A percentile compares a stretch with the other conserved stretches of the same genome.
Evolutionary conservation across 2,329 filamentous ascomycete genomes (phyloP).

Genomic region (Claviceps arundinis): DNA sequence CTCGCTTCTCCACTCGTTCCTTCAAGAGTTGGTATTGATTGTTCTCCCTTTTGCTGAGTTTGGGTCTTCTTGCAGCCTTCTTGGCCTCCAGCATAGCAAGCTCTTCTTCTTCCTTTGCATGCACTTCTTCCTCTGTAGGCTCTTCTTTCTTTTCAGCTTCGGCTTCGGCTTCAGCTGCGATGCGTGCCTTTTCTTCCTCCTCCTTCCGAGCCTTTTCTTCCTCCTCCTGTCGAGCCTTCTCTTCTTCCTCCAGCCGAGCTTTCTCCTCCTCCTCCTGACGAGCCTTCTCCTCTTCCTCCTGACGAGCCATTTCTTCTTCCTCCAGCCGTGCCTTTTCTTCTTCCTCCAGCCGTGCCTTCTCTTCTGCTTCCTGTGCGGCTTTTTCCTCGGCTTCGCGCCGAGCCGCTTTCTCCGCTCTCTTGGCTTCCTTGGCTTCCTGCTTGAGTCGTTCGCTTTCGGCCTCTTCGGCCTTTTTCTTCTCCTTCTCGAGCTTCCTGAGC

Average conservation of each 20-base stretch:
- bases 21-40: constrained; percentile 28
- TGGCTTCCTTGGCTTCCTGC: constrained; percentile 11
- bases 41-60: constrained; percentile 30
- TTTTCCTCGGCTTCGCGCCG: constrained; percentile 19
- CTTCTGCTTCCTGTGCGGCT: constrained; percentile 15
- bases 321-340: constrained; percentile 12
- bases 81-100: constrained; percentile 30
- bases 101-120: constrained; percentile 22
- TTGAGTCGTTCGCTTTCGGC: constrained; percentile 21
- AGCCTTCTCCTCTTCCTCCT: constrained; percentile 20
- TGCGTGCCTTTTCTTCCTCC: no score
- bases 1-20: constrained; percentile 20
- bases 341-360: constrained; percentile 15
- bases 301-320: constrained; percentile 14
- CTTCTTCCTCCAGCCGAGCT: constrained; percentile 11
- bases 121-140: no score
- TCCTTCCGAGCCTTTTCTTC: no score
- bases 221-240: no score
- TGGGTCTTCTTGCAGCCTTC: constrained; percentile 34
- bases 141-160: no score
- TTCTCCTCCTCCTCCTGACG: constrained; percentile 14
- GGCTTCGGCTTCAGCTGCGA: no score
- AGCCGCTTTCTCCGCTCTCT: constrained; percentile 13
- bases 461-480: constrained; percentile 31
- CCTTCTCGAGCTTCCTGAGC: constrained; percentile 36